A percentile compares a stretch with the other conserved stretches of the same genome.
phyloP scores from a whole-genome alignment of 768 basidiomycete species.

The Rhodotorula diobovata region DNA sequence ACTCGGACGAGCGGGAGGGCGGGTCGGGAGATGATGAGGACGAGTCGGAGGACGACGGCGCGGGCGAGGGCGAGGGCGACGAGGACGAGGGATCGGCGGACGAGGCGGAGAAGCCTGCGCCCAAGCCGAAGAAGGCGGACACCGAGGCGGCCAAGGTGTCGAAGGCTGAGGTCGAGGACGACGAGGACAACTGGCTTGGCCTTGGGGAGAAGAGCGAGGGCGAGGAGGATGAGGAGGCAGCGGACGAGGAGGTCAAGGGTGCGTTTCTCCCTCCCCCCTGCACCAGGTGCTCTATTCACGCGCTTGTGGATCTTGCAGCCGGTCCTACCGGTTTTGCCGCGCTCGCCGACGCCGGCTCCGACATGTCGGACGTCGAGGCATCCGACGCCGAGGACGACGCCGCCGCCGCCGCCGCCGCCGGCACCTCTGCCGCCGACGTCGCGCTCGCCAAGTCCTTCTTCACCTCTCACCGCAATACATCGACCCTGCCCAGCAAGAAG shows the following conservation, averaged over 20 bases:
- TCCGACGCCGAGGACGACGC: conserved; percentile 47
- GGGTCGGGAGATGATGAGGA: conserved; percentile 40
- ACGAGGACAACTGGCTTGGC: conserved; percentile 36
- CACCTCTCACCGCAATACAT: conserved; percentile 36
- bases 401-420: conserved; percentile 38
- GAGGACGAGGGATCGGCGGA: conserved; percentile 41
- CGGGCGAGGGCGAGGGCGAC: conserved; percentile 34
- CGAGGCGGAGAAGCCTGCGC: conserved; percentile 29
- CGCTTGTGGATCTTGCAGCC: conserved; percentile 38
- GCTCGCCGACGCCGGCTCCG: conserved; percentile 49
- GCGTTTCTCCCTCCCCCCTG: conserved; percentile 43
- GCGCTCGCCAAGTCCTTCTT: conserved; percentile 40
- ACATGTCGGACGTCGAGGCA: conserved; percentile 47
- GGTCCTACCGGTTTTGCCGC: conserved; percentile 45
- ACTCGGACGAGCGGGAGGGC: conserved; percentile 16
- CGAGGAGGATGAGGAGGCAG: conserved; percentile 42
- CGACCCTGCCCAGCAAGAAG: conserved; percentile 44
- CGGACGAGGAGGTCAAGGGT: conserved; percentile 43
- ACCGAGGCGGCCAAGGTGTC: not conserved
- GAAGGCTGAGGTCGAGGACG: conserved; percentile 39
- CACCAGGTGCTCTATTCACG: no score
- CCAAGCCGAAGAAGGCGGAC: conserved; percentile 19
- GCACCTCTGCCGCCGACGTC: conserved; percentile 27
- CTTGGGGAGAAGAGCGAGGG: conserved; percentile 28
- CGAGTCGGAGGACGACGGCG: conserved; percentile 1